Evolutionary conservation across 2,329 filamentous ascomycete genomes (phyloP), one percentile per base, ranked within the genome.

Genomic region (Fusarium sp.): DNA sequence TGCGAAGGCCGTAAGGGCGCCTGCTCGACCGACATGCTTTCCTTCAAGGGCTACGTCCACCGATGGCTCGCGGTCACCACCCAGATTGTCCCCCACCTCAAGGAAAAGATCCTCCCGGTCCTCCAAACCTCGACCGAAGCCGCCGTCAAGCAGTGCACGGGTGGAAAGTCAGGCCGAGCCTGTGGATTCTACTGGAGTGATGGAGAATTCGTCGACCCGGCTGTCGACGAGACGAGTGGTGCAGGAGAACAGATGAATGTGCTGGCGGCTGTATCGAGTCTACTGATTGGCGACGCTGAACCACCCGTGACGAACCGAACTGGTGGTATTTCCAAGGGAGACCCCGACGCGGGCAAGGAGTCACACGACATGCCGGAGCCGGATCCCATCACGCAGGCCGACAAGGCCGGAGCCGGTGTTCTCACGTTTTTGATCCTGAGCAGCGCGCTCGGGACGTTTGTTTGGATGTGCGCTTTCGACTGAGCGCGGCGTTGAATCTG

Each of bases 11-110:
- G 80, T 32, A 83, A 86, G 4, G 82, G 79, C 25, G 87, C 84
- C 22, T 96, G 94, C 85, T 91, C 91, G 67, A 86, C 89, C 57
- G 94, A 96, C 77, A 93, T 95, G 86, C 82, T 90, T 69, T 90
- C 90, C 2, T 95, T 93, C 88, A 94, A 94, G 82, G 92, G 92
- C 43, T 91, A 92, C 67, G 85, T 94, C 20, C 87, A 90, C 74
- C 88, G 91, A 45, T 93, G 91, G 90, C 84, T 94, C 74, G 86
- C 89, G 5, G 86, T 88, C 25, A 86, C 89, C 1, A 87, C 89
- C 3, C 86, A 92, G 73, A 66, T 94, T n/a, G 91, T 90, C 0
- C 92, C 93, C 0, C 87, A 86, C 54, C 90, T 89, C 1, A 82
- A 82, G 45, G 82, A 86, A 1, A 83, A 79, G 17, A 90, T 95